A percentile compares a stretch with the other conserved stretches of the same genome.
Evolutionary conservation across 78 protist genomes (phyloP).

Genomic region (Dictyostelium purpureum): DNA sequence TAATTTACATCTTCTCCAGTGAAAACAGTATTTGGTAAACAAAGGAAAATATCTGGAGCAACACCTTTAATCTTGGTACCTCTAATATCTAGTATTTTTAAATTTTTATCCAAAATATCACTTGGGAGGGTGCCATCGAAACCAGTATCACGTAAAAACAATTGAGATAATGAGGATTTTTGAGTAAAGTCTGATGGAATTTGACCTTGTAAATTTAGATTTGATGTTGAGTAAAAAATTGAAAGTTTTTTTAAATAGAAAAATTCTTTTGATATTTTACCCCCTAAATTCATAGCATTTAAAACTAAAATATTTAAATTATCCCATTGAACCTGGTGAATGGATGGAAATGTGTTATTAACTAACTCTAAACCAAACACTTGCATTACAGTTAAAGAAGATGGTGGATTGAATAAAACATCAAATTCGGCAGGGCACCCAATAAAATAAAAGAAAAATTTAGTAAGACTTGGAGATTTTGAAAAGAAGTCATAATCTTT

Average conservation of each 20-base stretch:
- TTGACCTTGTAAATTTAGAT: neutral
- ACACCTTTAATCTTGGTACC: neutral
- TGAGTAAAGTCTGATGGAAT: neutral
- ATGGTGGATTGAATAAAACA: neutral
- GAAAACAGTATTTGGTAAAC: constrained; percentile 5
- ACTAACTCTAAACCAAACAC: neutral
- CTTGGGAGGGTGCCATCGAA: neutral
- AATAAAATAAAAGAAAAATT: neutral
- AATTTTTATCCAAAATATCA: neutral
- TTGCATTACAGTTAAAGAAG: neutral
- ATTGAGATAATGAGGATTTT: neutral
- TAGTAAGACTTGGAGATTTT: neutral
- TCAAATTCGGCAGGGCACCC: neutral
- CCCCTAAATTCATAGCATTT: neutral
- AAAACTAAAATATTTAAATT: neutral
- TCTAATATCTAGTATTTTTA: neutral
- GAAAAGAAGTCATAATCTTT: neutral
- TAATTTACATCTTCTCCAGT: neutral
- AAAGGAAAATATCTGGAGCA: neutral
- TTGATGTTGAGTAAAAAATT: neutral
- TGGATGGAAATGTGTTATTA: neutral
- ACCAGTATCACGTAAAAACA: neutral
- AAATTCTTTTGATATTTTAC: neutral
- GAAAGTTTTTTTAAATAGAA: neutral
- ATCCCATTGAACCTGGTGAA: neutral